Evolutionary conservation across 164 flowering plant species (phyloP), one percentile per base, ranked within the genome.

Genomic region (Tetracentron sinense): DNA sequence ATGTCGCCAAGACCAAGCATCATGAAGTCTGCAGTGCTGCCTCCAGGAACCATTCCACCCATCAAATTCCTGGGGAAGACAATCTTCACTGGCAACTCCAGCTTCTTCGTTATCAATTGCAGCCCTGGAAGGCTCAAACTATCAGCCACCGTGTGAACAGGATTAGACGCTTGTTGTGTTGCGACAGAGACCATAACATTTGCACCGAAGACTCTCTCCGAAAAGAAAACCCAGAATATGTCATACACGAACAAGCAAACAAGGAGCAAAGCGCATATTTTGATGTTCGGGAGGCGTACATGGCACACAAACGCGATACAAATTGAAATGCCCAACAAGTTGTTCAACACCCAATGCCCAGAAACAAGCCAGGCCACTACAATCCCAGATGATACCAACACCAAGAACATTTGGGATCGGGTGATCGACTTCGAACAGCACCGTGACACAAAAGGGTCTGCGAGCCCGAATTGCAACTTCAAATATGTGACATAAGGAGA

Each of bases 1-100:
- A 94, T 94, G 73, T 94, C 97, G 66, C 99, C 97, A 47, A 94
- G 93, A 54, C 99, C 97, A 68, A 94, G 99, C 96, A 94, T 91
- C 90, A 91, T 89, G 79, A 83, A 94, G 63, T 94, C 92, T 26
- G 74, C 56, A 46, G 80, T 70, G 70, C 42, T 77, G 52, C 78
- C n/a, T n/a, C n/a, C 93, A 58, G 94, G 82, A 59, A 67, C 68
- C 14, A 65, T 69, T 47, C 90, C 84, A 53, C 90, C 88, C 46
- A 94, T 74, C 75, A 94, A 79, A 73, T 88, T 84, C 73, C 96
- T 74, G 0, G 99, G 99, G 63, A 91, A 86, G 6, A 94, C 88
- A 70, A 94, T 87, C 73, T 91, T 91, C 56, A 89, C 97, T 0
- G 99, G 99, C 66, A 94, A 67, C 75, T 94, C 96, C 46, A 94